A percentile compares a stretch with the other conserved stretches of the same genome.
These are phyloP conservation scores for Endothia cerciana DNA, from an alignment of 2,329 filamentous ascomycete species.

Conservation along the genomic window DNA sequence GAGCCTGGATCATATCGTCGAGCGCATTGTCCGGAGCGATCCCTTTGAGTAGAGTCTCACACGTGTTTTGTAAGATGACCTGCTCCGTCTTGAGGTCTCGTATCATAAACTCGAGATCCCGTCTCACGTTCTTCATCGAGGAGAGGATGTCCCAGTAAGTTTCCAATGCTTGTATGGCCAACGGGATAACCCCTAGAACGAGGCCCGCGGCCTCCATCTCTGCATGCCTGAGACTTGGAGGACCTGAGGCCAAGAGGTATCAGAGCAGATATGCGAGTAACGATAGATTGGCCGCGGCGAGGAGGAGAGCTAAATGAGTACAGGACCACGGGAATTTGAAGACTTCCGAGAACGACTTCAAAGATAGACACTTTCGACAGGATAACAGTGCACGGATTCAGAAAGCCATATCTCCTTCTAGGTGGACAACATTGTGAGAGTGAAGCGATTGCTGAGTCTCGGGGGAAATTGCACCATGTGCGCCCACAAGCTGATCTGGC, in stretches of 20 bases:
- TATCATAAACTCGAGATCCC: conserved; percentile 18
- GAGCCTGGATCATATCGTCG: conserved; percentile 20
- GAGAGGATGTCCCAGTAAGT: conserved; percentile 18
- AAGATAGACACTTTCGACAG: neutral
- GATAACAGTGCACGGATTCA: neutral
- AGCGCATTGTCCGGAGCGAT: conserved; percentile 19
- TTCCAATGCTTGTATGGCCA: conserved; percentile 18
- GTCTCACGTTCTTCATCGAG: conserved; percentile 12
- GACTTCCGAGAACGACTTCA: neutral
- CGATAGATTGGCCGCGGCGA: neutral
- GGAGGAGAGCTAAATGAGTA: neutral
- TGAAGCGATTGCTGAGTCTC: neutral
- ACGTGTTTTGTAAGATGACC: conserved; percentile 23
- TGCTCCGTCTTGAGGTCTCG: conserved; percentile 25
- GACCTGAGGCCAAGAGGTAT: neutral
- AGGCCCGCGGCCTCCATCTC: conserved; percentile 24
- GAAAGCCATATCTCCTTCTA: neutral
- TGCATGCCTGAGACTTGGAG: neutral
- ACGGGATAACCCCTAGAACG: conserved; percentile 24
- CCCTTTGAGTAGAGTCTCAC: conserved; percentile 23
- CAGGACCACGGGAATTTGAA: neutral
- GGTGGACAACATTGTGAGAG: neutral
- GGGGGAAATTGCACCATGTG: neutral
- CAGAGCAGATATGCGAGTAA: neutral
- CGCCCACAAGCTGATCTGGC: conserved; percentile 5